These are phyloP conservation scores for Colletotrichum sp. DNA, from an alignment of 2,329 filamentous ascomycete species.

Conservation along the genomic window DNA sequence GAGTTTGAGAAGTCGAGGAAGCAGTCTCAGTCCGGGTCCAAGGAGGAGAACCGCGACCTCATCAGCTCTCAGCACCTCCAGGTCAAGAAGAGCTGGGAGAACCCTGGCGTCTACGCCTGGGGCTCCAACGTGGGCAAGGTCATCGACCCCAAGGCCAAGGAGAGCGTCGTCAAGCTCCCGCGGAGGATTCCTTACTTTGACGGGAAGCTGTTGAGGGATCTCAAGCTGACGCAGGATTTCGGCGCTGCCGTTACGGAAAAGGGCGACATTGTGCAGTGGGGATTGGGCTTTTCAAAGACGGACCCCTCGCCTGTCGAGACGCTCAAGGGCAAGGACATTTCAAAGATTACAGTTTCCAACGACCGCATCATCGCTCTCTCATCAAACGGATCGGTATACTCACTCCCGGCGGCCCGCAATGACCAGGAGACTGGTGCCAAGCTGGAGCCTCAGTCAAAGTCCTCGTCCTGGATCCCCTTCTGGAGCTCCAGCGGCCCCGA, in stretches of 20 bases:
- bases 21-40: constrained; percentile 59
- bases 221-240: constrained; percentile 83
- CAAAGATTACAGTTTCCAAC: constrained; percentile 76
- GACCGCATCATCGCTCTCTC: constrained; percentile 85
- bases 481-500: constrained; percentile 53
- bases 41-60: constrained; percentile 76
- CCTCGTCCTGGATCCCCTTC: constrained; percentile 74
- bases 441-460: constrained; percentile 54
- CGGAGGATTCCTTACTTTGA: constrained; percentile 83
- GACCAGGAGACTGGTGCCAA: constrained; percentile 74
- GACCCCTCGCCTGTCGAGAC: constrained; percentile 71
- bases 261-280: constrained; percentile 93
- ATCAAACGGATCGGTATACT: constrained; percentile 80
- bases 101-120: constrained; percentile 93
- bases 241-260: constrained; percentile 87
- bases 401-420: constrained; percentile 75
- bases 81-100: constrained; percentile 80
- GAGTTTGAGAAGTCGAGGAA: constrained; percentile 72
- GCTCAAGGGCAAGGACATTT: constrained; percentile 80
- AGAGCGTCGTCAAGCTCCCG: constrained; percentile 80
- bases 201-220: constrained; percentile 80
- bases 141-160: constrained; percentile 83
- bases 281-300: constrained; percentile 72
- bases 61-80: constrained; percentile 88
- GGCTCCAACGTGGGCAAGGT: constrained; percentile 86